These are phyloP conservation scores for Penicillium coffeae DNA, from an alignment of 495 filamentous ascomycete genomes.

Conservation along the genomic window DNA sequence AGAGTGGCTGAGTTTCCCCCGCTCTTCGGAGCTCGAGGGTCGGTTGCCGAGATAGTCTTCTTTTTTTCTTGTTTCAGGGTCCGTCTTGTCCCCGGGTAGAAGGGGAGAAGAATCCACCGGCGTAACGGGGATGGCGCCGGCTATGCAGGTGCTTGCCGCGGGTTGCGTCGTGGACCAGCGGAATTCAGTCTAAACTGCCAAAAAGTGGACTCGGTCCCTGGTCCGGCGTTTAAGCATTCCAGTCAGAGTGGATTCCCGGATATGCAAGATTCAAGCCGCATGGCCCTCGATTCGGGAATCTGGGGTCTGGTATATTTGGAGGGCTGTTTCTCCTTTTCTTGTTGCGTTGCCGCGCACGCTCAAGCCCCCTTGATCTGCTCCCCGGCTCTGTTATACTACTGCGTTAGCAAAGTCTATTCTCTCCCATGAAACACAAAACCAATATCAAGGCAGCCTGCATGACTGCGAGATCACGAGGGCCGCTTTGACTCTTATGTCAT, in stretches of 20 bases:
- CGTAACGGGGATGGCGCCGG: conserved; percentile 27
- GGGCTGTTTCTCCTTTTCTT: too few species aligned
- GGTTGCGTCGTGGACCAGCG: conserved; percentile 8
- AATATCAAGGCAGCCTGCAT: neutral
- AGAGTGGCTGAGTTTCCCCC: neutral
- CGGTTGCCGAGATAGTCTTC: neutral
- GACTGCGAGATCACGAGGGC: neutral
- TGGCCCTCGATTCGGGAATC: conserved; percentile 1
- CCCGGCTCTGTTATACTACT: too few species aligned
- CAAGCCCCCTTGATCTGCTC: too few species aligned
- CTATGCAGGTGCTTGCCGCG: conserved; percentile 41
- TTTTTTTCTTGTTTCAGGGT: neutral
- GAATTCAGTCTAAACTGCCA: conserved; percentile 22
- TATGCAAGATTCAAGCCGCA: conserved; percentile 19
- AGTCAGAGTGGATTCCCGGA: conserved; percentile 22
- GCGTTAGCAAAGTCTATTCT: too few species aligned
- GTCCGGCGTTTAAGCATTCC: conserved; percentile 36
- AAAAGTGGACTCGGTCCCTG: conserved; percentile 36
- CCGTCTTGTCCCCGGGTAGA: conserved; percentile 21
- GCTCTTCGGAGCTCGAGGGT: neutral
- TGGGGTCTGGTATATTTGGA: neutral
- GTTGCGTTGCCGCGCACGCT: too few species aligned
- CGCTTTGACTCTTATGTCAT: conserved; percentile 1
- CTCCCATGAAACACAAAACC: too few species aligned
- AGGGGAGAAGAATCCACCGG: conserved; percentile 13